A percentile compares a stretch with the other conserved stretches of the same genome.
Evolutionary conservation across 2,329 filamentous ascomycete genomes (phyloP).

Genomic region (Davidsoniella eucalypti): DNA sequence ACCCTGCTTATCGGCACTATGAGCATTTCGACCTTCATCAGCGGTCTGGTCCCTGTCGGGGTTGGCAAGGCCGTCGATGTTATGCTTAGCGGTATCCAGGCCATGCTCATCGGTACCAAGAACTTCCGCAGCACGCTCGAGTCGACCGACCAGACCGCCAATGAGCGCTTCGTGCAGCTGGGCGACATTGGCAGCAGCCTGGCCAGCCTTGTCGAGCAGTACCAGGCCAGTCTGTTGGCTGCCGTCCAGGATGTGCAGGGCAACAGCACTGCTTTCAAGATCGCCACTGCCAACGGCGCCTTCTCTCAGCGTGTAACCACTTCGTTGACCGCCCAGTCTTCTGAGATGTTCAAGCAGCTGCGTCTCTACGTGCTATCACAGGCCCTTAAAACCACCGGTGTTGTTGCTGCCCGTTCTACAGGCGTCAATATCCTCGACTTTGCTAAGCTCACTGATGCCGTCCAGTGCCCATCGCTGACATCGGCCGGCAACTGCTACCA

Average conservation of each 20-base stretch:
- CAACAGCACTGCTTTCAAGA: slow-evolving; percentile 15
- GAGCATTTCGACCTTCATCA: slow-evolving; percentile 15
- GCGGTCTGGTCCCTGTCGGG: slow-evolving; percentile 15
- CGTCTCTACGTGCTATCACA: slow-evolving; percentile 16
- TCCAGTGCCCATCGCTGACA: slow-evolving; percentile 10
- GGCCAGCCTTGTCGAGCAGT: slow-evolving; percentile 17
- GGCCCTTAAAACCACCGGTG: slow-evolving; percentile 16
- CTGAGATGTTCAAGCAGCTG: slow-evolving; percentile 15
- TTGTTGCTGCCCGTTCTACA: slow-evolving; percentile 15
- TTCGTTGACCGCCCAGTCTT: slow-evolving; percentile 16
- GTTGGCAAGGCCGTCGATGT: slow-evolving; percentile 13
- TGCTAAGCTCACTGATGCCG: slow-evolving; percentile 12
- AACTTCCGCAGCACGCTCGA: slow-evolving; percentile 11
- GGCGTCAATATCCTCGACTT: slow-evolving; percentile 15
- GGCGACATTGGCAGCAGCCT: slow-evolving; percentile 16
- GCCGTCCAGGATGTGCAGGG: slow-evolving; percentile 15
- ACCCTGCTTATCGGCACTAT: slow-evolving; percentile 14
- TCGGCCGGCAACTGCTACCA: slow-evolving; percentile 14
- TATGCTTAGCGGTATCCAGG: slow-evolving; percentile 12
- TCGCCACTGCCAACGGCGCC: slow-evolving; percentile 15
- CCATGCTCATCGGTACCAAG: slow-evolving; percentile 12
- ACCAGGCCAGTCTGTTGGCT: slow-evolving; percentile 14
- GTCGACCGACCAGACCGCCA: slow-evolving; percentile 14
- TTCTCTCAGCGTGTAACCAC: slow-evolving; percentile 17
- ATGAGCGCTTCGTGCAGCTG: slow-evolving; percentile 17